Evolutionary conservation across 1,284 basidiomycete genomes (phyloP), one percentile per base, ranked within the genome.

Genomic region (Cystobasidiaceae sp.): DNA sequence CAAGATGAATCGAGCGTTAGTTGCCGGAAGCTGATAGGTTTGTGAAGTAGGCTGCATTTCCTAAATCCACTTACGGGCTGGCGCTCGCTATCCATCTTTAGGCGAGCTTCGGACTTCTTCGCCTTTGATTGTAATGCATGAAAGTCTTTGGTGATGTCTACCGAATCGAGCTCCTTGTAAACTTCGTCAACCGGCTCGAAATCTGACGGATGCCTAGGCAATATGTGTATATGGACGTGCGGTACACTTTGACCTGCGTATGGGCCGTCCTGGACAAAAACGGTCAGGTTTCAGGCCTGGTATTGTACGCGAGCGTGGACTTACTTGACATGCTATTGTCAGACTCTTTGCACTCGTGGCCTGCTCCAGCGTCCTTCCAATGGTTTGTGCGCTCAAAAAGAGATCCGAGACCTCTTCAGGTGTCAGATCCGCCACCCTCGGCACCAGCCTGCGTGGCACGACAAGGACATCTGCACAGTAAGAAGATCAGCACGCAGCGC

Each of bases 221-320:
- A 79, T 30, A 94, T 78, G 74, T 94, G 92, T 69, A 94, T 87
- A 75, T 96, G 92, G 23, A 94, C 89, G 73, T 94, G 92, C 0
- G 90, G 86, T 15, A 93, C 85, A 4, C 85, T 86, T 79, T 96
- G 92, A 0, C 91, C 87, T 0, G 90, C 89, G 4, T 50, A 60
- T 7, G 58, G 44, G 5, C 92, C 91, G 74, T 94, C 92, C 89
- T 94, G 72, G n/a, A 69, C n/a, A 15, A 64, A 61, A 7, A 70
- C 56, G 9, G 65, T 71, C 17, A 1, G 62, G 1, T 23, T 37
- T 13, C 19, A 27, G 15, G 30, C 9, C 52, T 34, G 13, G 25
- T 0, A 34, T 7, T 13, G 7, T 0, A 13, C 13, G 17, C 15
- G 3, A 0, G 15, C 11, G 2, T 1, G 45, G 8, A 69, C 77